A percentile compares a stretch with the other conserved stretches of the same genome.
phyloP scores from a whole-genome alignment of 2,329 filamentous ascomycete species.

The Paracorniculantispora psalliotae region DNA sequence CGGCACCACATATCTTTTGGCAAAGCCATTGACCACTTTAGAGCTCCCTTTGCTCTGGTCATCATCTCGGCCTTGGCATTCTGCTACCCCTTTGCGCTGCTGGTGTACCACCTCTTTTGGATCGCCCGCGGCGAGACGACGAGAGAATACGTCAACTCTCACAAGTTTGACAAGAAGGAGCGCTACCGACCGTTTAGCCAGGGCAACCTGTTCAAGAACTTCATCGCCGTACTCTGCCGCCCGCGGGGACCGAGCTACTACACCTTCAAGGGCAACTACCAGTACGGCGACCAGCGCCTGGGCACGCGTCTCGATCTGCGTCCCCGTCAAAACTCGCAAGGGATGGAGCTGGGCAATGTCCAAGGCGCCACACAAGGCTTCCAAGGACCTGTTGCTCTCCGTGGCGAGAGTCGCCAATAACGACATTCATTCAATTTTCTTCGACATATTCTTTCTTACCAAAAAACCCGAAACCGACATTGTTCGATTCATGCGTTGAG shows the following conservation, averaged over 20 bases:
- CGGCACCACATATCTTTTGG: slow-evolving; percentile 63
- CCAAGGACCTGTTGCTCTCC: slow-evolving; percentile 48
- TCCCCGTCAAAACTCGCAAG: slow-evolving; percentile 46
- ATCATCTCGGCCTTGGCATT: slow-evolving; percentile 73
- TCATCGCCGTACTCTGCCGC: slow-evolving; percentile 72
- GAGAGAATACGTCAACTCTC: slow-evolving; percentile 89
- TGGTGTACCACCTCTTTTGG: slow-evolving; percentile 85
- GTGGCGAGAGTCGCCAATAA: slow-evolving; percentile 27
- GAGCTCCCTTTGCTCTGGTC: slow-evolving; percentile 81
- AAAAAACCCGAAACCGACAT: background rate
- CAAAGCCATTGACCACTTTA: slow-evolving; percentile 62
- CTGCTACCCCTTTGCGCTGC: slow-evolving; percentile 77
- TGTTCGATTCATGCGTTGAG: slow-evolving; percentile 8
- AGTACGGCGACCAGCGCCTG: slow-evolving; percentile 80
- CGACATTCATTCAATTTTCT: background rate
- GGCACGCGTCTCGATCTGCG: slow-evolving; percentile 41
- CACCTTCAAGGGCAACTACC: slow-evolving; percentile 72
- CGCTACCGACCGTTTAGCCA: slow-evolving; percentile 88
- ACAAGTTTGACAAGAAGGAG: slow-evolving; percentile 91
- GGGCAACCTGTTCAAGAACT: slow-evolving; percentile 69
- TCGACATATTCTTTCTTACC: background rate
- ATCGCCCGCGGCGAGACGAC: slow-evolving; percentile 91
- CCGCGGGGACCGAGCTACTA: slow-evolving; percentile 86
- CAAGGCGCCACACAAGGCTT: slow-evolving; percentile 42
- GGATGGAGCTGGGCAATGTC: slow-evolving; percentile 70